Percentiles rank a stretch among this genome's conserved stretches.
Evolutionary conservation across 805 yeast genomes (phyloP).

Genomic region (Barnettozyma sucrosica): DNA sequence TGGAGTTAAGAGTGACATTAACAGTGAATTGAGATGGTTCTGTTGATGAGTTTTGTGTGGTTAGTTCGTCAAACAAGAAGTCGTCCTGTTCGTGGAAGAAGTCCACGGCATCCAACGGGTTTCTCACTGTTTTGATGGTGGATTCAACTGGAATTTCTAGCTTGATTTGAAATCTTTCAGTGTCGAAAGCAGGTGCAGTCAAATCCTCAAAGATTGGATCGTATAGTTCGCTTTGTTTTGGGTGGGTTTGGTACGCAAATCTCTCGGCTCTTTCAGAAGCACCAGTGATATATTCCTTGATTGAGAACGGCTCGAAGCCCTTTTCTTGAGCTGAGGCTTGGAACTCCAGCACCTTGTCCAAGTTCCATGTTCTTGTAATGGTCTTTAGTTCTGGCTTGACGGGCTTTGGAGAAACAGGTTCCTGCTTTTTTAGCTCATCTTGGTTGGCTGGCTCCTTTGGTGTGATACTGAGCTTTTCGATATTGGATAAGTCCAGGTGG

Average conservation of each 20-base stretch:
- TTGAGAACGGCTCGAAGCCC: constrained; percentile 17
- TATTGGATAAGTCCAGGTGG: constrained; percentile 68
- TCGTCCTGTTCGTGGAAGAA: constrained; percentile 19
- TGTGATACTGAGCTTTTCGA: constrained; percentile 34
- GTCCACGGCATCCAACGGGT: constrained; percentile 20
- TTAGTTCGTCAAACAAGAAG: constrained; percentile 21
- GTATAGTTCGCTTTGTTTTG: constrained; percentile 39
- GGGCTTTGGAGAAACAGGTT: background rate
- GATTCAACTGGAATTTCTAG: constrained; percentile 25
- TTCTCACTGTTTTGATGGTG: constrained; percentile 11
- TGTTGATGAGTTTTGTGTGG: constrained; percentile 14
- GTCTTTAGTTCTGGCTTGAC: constrained; percentile 28
- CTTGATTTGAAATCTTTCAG: constrained; percentile 39
- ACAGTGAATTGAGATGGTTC: constrained; percentile 30
- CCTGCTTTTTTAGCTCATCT: constrained; percentile 15
- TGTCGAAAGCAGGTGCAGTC: constrained; percentile 38
- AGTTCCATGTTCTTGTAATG: constrained; percentile 27
- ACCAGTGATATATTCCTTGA: constrained; percentile 31
- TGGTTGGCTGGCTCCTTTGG: constrained; percentile 25
- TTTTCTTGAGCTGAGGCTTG: constrained; percentile 27
- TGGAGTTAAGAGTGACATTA: constrained; percentile 29
- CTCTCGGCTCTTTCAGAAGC: constrained; percentile 43
- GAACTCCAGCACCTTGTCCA: constrained; percentile 23
- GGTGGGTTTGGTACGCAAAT: constrained; percentile 35
- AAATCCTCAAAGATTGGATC: constrained; percentile 60